Base-by-base conservation (phyloP, 1,284 basidiomycete genomes). In the Moesziomyces sp. region DNA sequence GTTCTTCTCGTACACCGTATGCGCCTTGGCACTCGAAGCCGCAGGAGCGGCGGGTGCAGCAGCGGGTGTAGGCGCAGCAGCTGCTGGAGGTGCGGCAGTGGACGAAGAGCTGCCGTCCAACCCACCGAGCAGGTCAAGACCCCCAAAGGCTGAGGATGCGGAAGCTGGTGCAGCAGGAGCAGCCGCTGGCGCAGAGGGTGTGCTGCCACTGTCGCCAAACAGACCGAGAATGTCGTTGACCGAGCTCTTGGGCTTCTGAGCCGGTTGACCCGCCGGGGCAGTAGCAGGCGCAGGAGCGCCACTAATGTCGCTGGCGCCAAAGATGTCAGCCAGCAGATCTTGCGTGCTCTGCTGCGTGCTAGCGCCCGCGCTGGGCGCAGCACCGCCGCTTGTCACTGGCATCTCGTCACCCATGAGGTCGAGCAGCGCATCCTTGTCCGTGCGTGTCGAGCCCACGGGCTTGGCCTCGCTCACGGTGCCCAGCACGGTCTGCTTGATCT, bases 181-280 rank as follows among this genome's bases (percentile, higher is more conserved):
- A 23, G 87, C 78, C 19, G 86, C 75, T 1, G 86, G 68, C 16
- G 85, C 81, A 44, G 67, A 54, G 23, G 69, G 58, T 8, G 55
- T 53, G 50, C 46, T 79, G 44, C 55, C 74, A 16, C 88, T 82
- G 6, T 86, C 84, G 50, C 90, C 92, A 82, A 97, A 97, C 21
- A 99, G 88, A 38, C 91, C 91, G 69, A 98, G 90, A 77, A 99
- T 98, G 83, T 98, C 95, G 79, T 93, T 90, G 44, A 94, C 90
- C 14, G 90, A 88, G 60, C 86, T 89, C 72, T 89, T 87, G 14
- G 85, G 47, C 21, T 83, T 74, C 46, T 77, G 75, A 8, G 81
- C 65, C 19, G 66, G 49, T 9, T 57, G 19, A 7, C 58, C n/a
- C 9, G 44, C 26, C 18, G 72, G 60, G 6, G 56, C 21, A n/a